These are phyloP conservation scores for Nemania abortiva DNA, from an alignment of 2,329 filamentous ascomycete genomes.

Conservation along the genomic window DNA sequence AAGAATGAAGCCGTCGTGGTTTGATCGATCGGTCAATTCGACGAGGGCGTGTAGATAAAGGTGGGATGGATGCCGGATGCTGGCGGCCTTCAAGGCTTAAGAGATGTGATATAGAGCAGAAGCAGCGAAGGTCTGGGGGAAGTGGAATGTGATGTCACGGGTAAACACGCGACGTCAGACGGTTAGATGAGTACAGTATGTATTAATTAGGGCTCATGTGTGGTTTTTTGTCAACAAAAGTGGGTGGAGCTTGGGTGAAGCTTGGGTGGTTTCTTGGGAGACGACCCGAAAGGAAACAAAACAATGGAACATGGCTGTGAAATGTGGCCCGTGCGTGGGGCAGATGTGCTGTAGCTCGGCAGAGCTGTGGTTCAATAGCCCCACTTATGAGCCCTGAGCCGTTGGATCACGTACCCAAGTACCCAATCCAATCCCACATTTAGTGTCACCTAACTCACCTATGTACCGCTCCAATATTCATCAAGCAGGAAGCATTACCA, in stretches of 20 bases:
- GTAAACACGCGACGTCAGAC: slow-evolving; percentile 25
- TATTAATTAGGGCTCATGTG: slow-evolving; percentile 11
- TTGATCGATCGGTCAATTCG: slow-evolving; percentile 36
- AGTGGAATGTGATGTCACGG: slow-evolving; percentile 44
- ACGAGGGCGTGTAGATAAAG: neutral
- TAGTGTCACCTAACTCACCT: no score
- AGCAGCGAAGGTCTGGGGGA: slow-evolving; percentile 15
- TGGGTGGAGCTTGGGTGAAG: slow-evolving; percentile 5
- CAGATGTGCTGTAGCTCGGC: no score
- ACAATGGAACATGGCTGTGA: slow-evolving; percentile 4
- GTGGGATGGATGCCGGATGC: neutral
- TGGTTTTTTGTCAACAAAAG: slow-evolving; percentile 35
- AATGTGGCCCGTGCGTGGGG: slow-evolving; percentile 8
- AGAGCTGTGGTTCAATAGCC: neutral
- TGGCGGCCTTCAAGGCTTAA: neutral
- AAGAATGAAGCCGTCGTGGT: slow-evolving; percentile 26
- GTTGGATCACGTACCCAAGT: no score
- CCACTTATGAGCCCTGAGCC: neutral
- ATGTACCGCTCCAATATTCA: no score
- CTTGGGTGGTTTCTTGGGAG: slow-evolving; percentile 33
- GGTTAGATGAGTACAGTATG: slow-evolving; percentile 8
- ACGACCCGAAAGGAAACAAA: slow-evolving; percentile 32
- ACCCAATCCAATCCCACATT: neutral
- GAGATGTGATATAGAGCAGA: slow-evolving; percentile 9
- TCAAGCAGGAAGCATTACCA: no score